A percentile compares a stretch with the other conserved stretches of the same genome.
Evolutionary conservation across 768 basidiomycete genomes (phyloP).

Genomic region (Flagelloscypha sp.): DNA sequence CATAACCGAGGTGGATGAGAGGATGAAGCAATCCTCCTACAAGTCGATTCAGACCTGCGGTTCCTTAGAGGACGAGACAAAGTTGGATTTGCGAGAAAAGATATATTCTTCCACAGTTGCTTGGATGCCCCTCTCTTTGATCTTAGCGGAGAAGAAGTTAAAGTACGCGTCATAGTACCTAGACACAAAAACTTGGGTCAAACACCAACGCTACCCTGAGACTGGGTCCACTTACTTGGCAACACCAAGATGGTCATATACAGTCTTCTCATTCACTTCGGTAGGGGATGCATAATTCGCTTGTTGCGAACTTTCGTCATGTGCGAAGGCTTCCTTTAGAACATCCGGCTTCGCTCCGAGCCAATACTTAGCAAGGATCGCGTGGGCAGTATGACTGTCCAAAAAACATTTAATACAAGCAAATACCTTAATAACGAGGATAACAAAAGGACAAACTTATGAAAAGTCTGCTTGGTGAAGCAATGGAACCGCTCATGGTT

Average conservation of each 20-base stretch:
- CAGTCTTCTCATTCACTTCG: slow-evolving; percentile 37
- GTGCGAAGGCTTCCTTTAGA: slow-evolving; percentile 29
- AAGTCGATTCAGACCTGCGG: slow-evolving; percentile 40
- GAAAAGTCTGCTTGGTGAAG: slow-evolving; percentile 39
- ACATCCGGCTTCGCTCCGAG: slow-evolving; percentile 42
- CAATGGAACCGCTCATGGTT: slow-evolving; percentile 48
- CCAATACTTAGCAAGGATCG: slow-evolving; percentile 48
- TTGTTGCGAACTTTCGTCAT: slow-evolving; percentile 22
- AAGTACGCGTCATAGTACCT: slow-evolving; percentile 58
- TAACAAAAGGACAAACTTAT: slow-evolving; percentile 18
- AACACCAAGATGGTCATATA: slow-evolving; percentile 49
- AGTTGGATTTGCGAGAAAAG: slow-evolving; percentile 46
- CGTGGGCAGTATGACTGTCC: slow-evolving; percentile 54
- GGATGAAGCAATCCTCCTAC: slow-evolving; percentile 54
- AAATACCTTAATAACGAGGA: slow-evolving; percentile 11
- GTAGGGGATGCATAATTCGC: slow-evolving; percentile 35
- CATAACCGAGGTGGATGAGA: slow-evolving; percentile 55
- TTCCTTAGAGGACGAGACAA: slow-evolving; percentile 16
- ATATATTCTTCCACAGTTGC: slow-evolving; percentile 51
- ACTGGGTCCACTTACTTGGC: slow-evolving; percentile 32
- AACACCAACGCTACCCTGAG: background rate
- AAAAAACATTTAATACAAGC: background rate
- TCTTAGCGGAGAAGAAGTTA: slow-evolving; percentile 38
- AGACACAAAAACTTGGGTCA: background rate
- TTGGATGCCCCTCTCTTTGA: slow-evolving; percentile 33